These are phyloP conservation scores for Iberis pinnata DNA, from an alignment of 345 rosid species.

Conservation along the genomic window DNA sequence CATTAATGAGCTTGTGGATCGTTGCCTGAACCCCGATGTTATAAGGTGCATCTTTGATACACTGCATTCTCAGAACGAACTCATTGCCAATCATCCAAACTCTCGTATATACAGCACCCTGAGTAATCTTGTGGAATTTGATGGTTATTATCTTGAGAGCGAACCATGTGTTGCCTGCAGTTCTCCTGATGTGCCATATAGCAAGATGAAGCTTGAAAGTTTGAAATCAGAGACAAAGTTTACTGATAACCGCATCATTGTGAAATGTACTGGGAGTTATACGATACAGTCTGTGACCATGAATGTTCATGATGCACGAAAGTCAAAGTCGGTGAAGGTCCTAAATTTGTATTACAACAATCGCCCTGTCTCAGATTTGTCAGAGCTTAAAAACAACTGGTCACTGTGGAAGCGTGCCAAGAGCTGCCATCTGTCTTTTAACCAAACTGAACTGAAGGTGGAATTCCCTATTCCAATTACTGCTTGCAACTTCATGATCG, in stretches of 20 bases:
- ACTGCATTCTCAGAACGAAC: constrained; percentile 90
- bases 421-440: constrained; percentile 94
- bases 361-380: constrained; percentile 91
- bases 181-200: constrained; percentile 95
- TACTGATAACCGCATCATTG: constrained; percentile 93
- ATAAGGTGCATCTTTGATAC: constrained; percentile 79
- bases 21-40: constrained; percentile 70
- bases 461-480: constrained; percentile 97
- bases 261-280: constrained; percentile 97
- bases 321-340: constrained; percentile 95
- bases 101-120: constrained; percentile 89
- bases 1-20: constrained; percentile 59
- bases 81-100: constrained; percentile 97
- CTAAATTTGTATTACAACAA: constrained; percentile 92
- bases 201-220: constrained; percentile 97
- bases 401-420: constrained; percentile 97
- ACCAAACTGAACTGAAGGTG: constrained; percentile 95
- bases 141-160: constrained; percentile 98
- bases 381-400: constrained; percentile 97
- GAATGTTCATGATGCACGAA: constrained; percentile 99
- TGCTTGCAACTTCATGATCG: constrained; percentile 99
- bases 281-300: constrained; percentile 91
- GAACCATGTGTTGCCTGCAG: constrained; percentile 99
- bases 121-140: constrained; percentile 91
- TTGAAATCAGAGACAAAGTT: constrained; percentile 97